These are phyloP conservation scores for Adansonia madagascariensis DNA, from an alignment of 441 rosid species.

Conservation along the genomic window DNA sequence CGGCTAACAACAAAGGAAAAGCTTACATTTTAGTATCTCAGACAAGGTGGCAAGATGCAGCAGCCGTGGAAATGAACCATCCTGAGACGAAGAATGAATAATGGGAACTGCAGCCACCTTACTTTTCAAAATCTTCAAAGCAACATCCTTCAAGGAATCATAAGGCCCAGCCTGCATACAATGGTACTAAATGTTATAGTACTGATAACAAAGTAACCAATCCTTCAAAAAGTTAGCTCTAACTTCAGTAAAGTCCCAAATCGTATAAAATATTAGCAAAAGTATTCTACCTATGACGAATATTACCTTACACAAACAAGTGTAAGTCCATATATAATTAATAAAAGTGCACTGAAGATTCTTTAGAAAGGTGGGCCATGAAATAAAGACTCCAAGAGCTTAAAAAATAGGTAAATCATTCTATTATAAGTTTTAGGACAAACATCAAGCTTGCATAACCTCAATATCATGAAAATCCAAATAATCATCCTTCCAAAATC, in stretches of 20 bases:
- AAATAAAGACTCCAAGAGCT: not conserved
- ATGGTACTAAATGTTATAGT: conserved; percentile 2
- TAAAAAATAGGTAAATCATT: not conserved
- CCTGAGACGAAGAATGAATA: conserved; percentile 55
- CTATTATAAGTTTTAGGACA: not conserved
- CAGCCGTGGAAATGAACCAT: conserved; percentile 65
- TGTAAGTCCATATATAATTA: too few species aligned
- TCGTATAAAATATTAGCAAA: too few species aligned
- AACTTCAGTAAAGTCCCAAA: not conserved
- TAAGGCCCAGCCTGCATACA: conserved; percentile 66
- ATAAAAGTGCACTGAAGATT: too few species aligned
- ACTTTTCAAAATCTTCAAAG: conserved; percentile 61
- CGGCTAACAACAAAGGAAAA: conserved; percentile 25
- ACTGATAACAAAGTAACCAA: not conserved
- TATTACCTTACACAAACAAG: too few species aligned
- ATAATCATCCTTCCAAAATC: conserved; percentile 5
- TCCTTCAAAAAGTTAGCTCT: not conserved
- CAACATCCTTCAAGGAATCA: conserved; percentile 68
- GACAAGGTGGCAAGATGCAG: conserved; percentile 75
- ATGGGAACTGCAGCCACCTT: conserved; percentile 68
- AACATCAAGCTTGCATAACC: not conserved
- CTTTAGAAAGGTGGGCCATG: too few species aligned
- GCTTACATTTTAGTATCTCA: conserved; percentile 68
- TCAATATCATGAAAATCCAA: not conserved
- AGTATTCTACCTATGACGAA: too few species aligned